Evolutionary conservation across 2,329 filamentous ascomycete species (phyloP), one percentile per base, ranked within the genome.

Genomic region (Neonectria punicea): DNA sequence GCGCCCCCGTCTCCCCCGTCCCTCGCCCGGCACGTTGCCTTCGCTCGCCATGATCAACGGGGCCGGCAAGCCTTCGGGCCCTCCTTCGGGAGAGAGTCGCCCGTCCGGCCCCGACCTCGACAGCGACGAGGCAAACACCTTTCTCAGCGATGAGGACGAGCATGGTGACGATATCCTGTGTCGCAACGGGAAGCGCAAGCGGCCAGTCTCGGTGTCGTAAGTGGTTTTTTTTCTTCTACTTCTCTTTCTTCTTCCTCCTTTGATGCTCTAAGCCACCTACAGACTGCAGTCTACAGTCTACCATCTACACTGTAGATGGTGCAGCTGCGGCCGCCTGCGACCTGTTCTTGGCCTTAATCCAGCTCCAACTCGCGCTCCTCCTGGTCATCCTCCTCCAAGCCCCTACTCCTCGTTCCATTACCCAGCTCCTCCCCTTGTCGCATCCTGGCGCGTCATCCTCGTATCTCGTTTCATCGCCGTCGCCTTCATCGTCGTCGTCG

Each of bases 151-250:
- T 55, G 86, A 84, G 73, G 83, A 85, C 47, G 81, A 82, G 62
- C 81, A 84, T 63, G 80, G 81, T 58, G 75, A 80, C 53, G 74
- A 78, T 32, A 71, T 65, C 44, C 61, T 73, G 30, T 73, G 71
- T 65, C 75, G 74, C 63, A 72, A 70, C 22, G 76, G 85, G 63
- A 90, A 90, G 77, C 85, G 87, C 67, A 90, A 89, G 76, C 82
- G 87, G 63, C 86, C 86, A 65, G 82, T 88, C 54, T 88, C 87
- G 64, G 87, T 89, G 66, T 89, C 87, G 87, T 89, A 83, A 69
- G 73, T 73, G 62, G 1, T 25, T 25, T 25, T 22, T 3, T 22
- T 22, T 22, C 3, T 22, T 22, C 2, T 25, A 6, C 25, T 25
- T 25, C 25, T 46, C 39, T 20, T 46, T 39, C 63, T 18, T 56